Evolutionary conservation across 192 early-diverging fungal species (phyloP), one percentile per base, ranked within the genome.

Genomic region (Coemansia sp.): DNA sequence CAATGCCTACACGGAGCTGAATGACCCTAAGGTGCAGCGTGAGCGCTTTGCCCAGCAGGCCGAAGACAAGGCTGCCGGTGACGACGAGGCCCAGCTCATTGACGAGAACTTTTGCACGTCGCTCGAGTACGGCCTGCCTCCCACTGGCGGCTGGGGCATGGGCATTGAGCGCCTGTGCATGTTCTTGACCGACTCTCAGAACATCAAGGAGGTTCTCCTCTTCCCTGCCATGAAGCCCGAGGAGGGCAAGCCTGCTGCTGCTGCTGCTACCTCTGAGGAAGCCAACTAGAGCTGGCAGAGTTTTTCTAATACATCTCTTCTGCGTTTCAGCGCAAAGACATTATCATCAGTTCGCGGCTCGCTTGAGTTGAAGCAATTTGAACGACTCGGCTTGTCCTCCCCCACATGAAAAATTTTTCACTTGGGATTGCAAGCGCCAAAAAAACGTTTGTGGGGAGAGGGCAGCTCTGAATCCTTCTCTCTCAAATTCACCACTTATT

Each of bases 1-100:
- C 86, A 99, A 99, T 68, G 93, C 95, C 23, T 99, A 98, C 90
- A 99, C 97, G 7, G 97, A 99, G 88, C 88, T 99, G 80, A 99
- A 99, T 87, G 97, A 99, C 85, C 97, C 97, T 40, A 96, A 95
- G 75, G 97, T 96, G 69, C 97, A 99, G 84, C 91, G 97, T 63
- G 94, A 95, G 77, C 86, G 95, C 72, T 99, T 99, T 80, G 96
- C 88, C 39, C 94, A 97, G 86, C 97, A 99, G 85, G 97, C 97
- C 34, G 26, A 55, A 13, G 95, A 99, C 76, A 99, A 99, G 89
- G 97, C 85, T 62, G 93, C 93, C 59, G 97, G 97, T 69, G 97
- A 99, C 75, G 97, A 99, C 69, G 97, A 99, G 82, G 97, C 97
- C 24, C 97, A 99, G 84, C 72, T 95, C 71, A 91, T 99, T 67